Conservation (phyloP, 1,284 basidiomycete species). For the Microbotryum lychnidis-dioicae region DNA sequence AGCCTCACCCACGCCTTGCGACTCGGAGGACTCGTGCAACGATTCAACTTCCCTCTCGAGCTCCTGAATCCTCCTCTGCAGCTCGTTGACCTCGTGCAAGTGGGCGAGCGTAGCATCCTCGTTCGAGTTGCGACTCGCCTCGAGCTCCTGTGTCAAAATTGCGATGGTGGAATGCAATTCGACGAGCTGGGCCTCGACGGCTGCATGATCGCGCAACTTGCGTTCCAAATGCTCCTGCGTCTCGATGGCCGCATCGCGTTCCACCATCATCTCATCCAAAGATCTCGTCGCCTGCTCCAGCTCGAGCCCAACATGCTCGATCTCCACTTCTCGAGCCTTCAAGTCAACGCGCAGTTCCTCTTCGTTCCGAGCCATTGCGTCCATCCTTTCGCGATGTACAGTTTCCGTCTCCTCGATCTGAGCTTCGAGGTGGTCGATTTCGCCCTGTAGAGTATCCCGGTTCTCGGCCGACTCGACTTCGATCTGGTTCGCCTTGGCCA, state of each 20-base stretch:
- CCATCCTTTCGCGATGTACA: too few relatives aligned
- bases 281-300: not conserved
- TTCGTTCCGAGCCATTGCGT: too few relatives aligned
- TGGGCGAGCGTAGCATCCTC: slow-evolving; percentile 10
- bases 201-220: too few relatives aligned
- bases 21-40: not conserved
- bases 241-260: too few relatives aligned
- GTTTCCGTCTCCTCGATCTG: not conserved
- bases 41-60: slow-evolving; percentile 13
- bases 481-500: not conserved
- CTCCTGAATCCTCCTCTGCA: slow-evolving; percentile 6
- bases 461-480: slow-evolving; percentile 1
- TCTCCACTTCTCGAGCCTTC: not conserved
- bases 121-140: slow-evolving; percentile 4
- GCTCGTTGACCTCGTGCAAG: slow-evolving; percentile 7
- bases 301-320: not conserved
- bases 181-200: slow-evolving; percentile 4
- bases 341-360: not conserved
- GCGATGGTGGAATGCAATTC: not conserved
- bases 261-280: not conserved
- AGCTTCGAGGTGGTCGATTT: not conserved
- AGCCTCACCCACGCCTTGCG: slow-evolving; percentile 5
- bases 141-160: slow-evolving; percentile 3
- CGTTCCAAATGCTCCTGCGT: too few relatives aligned
- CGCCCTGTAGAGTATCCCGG: not conserved